Base-by-base conservation (phyloP, 1,284 basidiomycete species). In the Marasmius tenuissimus region DNA sequence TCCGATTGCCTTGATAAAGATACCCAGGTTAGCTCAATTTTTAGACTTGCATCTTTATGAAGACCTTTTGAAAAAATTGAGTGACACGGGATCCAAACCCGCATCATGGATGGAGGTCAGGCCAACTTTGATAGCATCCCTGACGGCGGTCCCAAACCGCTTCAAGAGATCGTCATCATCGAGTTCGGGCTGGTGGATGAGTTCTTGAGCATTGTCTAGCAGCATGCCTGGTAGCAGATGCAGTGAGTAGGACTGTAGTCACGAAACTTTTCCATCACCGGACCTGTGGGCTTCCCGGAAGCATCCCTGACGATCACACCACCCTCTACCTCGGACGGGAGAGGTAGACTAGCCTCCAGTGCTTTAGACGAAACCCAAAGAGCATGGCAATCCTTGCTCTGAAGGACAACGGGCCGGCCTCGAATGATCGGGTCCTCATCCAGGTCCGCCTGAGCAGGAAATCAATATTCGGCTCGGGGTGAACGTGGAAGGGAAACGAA, bases 301-400 rank as follows among this genome's bases (percentile, higher is more conserved):
- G 72, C 72, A 71, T 94, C 88, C 4, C 92, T 85, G 7, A 94
- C 73, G 53, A 97, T 91, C 39, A 92, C 73, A 4, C 95, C 96
- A 11, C 95, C 95, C 55, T 92, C 87, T 1, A 95, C 82, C 49
- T 79, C 73, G 16, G 83, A 77, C 0, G 89, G 88, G 6, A 92
- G 82, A 14, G 85, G 81, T n/a, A 80, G 75, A 66, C 91, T 86
- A 4, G 74, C 68, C 55, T 83, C 75, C 5, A 96, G 75, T 1
- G 89, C 82, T 51, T 73, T 78, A 16, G 78, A 74, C 16, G 92
- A 94, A 5, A 95, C 86, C 95, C 95, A 97, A 4, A 93, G 78
- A 0, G 93, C 94, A 74, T 97, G 95, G 7, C 91, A 89, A 72
- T 97, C 95, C 65, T 96, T 93, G 71, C 92, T 88, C 67, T 91